Evolutionary conservation across 768 basidiomycete genomes (phyloP).

Genomic region (Dacryopinax primogenitus): DNA sequence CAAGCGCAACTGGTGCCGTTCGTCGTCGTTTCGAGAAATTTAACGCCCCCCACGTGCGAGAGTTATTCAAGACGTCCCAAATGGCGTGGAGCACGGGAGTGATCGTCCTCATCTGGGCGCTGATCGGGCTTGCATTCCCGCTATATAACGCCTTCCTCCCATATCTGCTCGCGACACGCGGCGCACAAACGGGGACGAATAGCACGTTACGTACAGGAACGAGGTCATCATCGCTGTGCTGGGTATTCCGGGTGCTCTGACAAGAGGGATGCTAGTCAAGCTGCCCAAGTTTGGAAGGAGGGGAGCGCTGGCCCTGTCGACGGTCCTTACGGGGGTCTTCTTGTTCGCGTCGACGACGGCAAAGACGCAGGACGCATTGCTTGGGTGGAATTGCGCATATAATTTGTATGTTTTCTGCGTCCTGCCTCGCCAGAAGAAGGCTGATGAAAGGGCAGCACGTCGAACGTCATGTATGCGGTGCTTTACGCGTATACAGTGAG

Average conservation of each 20-base stretch:
- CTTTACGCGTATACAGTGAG: conserved; percentile 60
- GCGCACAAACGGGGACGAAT: conserved; percentile 55
- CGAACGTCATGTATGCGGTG: conserved; percentile 56
- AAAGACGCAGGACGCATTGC: conserved; percentile 47
- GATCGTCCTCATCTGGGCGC: conserved; percentile 44
- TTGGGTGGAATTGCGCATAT: conserved; percentile 73
- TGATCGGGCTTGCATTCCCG: conserved; percentile 68
- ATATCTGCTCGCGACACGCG: conserved; percentile 44
- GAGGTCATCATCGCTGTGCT: conserved; percentile 57
- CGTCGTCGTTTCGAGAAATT: conserved; percentile 33
- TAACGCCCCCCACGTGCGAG: conserved; percentile 39
- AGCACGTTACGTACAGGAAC: conserved; percentile 60
- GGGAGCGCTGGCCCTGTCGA: conserved; percentile 52
- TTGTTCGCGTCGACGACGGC: conserved; percentile 66
- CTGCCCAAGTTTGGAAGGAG: conserved; percentile 48
- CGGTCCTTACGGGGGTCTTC: conserved; percentile 61
- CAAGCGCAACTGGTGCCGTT: conserved; percentile 30
- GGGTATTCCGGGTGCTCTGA: conserved; percentile 57
- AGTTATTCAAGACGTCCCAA: conserved; percentile 49
- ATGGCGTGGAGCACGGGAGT: conserved; percentile 55
- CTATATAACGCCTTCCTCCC: conserved; percentile 33
- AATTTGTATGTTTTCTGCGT: conserved; percentile 28
- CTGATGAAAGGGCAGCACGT: neutral
- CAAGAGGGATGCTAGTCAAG: conserved; percentile 62
- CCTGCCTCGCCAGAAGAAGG: conserved; percentile 11